phyloP scores from a whole-genome alignment of 345 rosid species.

The Salix udensis region DNA sequence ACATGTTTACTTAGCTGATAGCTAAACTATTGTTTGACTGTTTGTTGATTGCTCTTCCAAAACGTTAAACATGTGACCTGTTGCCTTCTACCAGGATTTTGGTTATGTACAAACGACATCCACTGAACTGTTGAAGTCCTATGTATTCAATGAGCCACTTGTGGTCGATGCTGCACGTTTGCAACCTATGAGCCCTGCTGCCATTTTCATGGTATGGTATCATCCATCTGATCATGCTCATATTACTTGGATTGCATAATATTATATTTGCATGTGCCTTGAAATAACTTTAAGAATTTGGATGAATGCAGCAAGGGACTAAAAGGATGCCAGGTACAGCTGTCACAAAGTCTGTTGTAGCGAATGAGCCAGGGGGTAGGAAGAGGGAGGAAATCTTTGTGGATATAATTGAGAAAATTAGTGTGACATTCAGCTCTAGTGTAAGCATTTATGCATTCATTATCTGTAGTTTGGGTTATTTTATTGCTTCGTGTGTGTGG shows the following conservation, averaged over 20 bases:
- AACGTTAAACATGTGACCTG: not conserved
- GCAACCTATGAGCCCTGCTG: constrained; percentile 89
- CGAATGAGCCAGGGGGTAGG: constrained; percentile 95
- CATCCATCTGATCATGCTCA: constrained; percentile 5
- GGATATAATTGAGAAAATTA: constrained; percentile 96
- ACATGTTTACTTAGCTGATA: not conserved
- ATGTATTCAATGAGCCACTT: constrained; percentile 91
- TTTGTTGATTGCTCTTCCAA: not conserved
- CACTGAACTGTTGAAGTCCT: constrained; percentile 88
- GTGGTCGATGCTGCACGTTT: constrained; percentile 70
- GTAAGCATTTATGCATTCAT: constrained; percentile 44
- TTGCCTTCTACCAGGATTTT: constrained; percentile 60
- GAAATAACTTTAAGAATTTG: constrained; percentile 21
- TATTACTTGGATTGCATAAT: not conserved
- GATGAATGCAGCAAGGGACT: constrained; percentile 74
- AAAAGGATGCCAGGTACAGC: constrained; percentile 99
- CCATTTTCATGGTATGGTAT: constrained; percentile 73
- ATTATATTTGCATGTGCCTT: not conserved
- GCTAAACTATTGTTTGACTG: constrained; percentile 1
- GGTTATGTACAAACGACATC: constrained; percentile 98
- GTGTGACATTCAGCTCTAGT: constrained; percentile 97
- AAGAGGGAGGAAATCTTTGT: constrained; percentile 98
- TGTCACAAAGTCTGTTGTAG: constrained; percentile 93
- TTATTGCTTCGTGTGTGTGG: not conserved
- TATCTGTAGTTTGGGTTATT: not conserved